Evolutionary conservation across 805 yeast genomes (phyloP), one percentile per base, ranked within the genome.

Genomic region (Ogataea sp.): DNA sequence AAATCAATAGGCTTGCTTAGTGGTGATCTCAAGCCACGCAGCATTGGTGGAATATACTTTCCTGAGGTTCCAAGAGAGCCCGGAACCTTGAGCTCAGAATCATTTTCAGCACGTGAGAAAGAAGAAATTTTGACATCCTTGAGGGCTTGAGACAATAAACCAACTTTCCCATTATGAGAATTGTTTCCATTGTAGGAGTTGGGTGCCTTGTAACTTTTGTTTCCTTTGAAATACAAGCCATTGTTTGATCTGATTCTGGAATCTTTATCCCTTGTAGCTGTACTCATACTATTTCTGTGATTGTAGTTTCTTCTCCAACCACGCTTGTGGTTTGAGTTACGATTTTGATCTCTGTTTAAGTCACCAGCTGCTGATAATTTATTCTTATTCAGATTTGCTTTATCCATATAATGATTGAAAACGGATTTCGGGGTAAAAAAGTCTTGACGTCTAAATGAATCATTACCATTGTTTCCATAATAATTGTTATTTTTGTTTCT

Each of bases 361-460:
- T 30, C 33, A 4, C 15, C 15, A 14, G 16, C 15, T 9, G 11
- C 11, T 5, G 13, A 14, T 2, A 4, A 2, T 9, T 33, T 27
- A n/a, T 26, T 20, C 16, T 21, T 34, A 13, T 32, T 21, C 6
- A 18, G 27, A 20, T 17, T 18, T 61, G 60, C 79, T 45, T 79
- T 78, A 46, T 77, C 86, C 82, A 82, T 73, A 55, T 79, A 82
- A 46, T 78, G 81, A 42, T 73, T 75, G 50, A 78, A 73, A 6
- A 78, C 81, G 20, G 88, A 76, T 40, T 82, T 83, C 3, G 93
- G 93, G 3, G 93, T 83, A 55, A 82, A 83, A 48, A 71, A 80
- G 53, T 83, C 90, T 49, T 78, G 81, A 38, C 90, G 68, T 47
- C 75, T 75, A 50, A 73, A 80, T 15, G 50, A 40, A 34, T 58